Evolutionary conservation across 2,329 filamentous ascomycete species (phyloP).

Genomic region (Sclerotinia nivalis): DNA sequence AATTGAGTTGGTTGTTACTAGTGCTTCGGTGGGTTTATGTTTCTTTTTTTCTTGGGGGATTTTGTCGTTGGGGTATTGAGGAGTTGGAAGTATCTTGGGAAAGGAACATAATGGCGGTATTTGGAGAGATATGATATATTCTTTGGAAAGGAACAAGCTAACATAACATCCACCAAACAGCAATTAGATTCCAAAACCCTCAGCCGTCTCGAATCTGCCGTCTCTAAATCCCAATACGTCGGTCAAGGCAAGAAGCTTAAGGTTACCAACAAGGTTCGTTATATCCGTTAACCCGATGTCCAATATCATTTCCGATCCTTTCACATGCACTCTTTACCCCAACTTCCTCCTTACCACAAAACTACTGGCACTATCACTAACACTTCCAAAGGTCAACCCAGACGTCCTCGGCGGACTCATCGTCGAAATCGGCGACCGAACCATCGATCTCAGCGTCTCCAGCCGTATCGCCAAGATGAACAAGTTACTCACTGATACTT

Average conservation of each 20-base stretch:
- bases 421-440: conserved; percentile 96
- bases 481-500: conserved; percentile 93
- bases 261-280: conserved; percentile 79
- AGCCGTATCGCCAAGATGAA: conserved; percentile 97
- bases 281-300: background rate
- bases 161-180: conserved; percentile 46
- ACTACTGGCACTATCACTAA: background rate
- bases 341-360: background rate
- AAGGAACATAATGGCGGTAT: background rate
- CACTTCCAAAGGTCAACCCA: conserved; percentile 69
- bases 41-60: background rate
- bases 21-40: conserved; percentile 69
- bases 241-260: conserved; percentile 96
- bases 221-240: conserved; percentile 86
- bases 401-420: conserved; percentile 92
- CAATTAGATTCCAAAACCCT: conserved; percentile 86
- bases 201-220: conserved; percentile 79
- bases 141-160: conserved; percentile 17
- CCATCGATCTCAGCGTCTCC: conserved; percentile 95
- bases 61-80: background rate
- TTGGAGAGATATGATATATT: background rate
- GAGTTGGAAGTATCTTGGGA: background rate
- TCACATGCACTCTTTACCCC: background rate
- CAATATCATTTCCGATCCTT: background rate
- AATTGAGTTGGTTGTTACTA: conserved; percentile 89